Percentiles rank a stretch among this genome's conserved stretches.
Conservation (phyloP, 1,139 yeast genomes). For the Debaryomyces subglobosus region DNA sequence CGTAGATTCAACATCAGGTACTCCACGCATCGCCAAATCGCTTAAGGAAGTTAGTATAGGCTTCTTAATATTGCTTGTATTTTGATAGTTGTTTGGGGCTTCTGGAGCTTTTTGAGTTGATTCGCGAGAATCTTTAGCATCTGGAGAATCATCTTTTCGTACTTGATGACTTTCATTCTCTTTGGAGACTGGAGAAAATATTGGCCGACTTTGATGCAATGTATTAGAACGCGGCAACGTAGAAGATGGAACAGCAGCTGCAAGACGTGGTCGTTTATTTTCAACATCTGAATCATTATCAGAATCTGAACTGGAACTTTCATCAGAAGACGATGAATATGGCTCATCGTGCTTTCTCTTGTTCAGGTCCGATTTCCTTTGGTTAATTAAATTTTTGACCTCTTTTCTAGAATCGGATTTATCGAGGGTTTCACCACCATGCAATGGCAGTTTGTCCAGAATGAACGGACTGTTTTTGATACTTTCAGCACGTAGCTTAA, state of each 20-base stretch:
- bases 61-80: slow-evolving; percentile 18
- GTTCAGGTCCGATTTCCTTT: background rate
- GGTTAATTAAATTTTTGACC: background rate
- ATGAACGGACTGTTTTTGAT: background rate
- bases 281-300: slow-evolving; percentile 14
- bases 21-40: slow-evolving; percentile 60
- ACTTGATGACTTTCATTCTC: background rate
- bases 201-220: background rate
- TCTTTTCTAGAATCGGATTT: background rate
- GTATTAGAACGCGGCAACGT: background rate
- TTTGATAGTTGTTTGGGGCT: slow-evolving; percentile 22
- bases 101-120: background rate
- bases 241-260: slow-evolving; percentile 20
- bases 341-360: background rate
- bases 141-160: background rate
- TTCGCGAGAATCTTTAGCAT: background rate
- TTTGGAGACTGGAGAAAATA: background rate
- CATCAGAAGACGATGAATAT: slow-evolving; percentile 2
- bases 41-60: slow-evolving; percentile 52
- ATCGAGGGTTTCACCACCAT: background rate
- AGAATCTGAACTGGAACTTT: slow-evolving; percentile 9
- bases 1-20: slow-evolving; percentile 54
- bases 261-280: slow-evolving; percentile 17
- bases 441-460: background rate
- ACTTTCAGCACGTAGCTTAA: background rate